Evolutionary conservation across 192 early-diverging fungal species (phyloP).

Genomic region (Rhizophagus sp.): DNA sequence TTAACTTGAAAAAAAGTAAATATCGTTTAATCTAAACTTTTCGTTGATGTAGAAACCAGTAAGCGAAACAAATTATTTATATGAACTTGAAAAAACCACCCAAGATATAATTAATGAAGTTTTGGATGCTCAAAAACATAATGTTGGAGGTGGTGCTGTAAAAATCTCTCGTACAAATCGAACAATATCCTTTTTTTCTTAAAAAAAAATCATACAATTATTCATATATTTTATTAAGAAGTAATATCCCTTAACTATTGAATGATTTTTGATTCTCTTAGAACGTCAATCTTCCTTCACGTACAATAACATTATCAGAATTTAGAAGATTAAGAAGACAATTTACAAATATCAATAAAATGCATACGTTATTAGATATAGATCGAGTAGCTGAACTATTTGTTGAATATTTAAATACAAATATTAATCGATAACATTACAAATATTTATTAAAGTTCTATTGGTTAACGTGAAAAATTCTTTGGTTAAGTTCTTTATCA

Average conservation of each 20-base stretch:
- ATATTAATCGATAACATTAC: conserved; percentile 47
- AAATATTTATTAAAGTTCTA: no score
- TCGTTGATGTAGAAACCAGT: conserved; percentile 67
- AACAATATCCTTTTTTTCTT: conserved; percentile 39
- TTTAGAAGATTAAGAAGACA: conserved; percentile 78
- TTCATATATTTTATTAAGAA: background rate
- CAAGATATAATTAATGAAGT: conserved; percentile 77
- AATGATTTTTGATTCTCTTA: conserved; percentile 31
- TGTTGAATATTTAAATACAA: conserved; percentile 92
- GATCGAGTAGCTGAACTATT: conserved; percentile 78
- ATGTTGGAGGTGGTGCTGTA: conserved; percentile 54
- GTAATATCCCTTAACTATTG: conserved; percentile 31
- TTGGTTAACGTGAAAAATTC: no score
- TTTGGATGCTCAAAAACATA: conserved; percentile 75
- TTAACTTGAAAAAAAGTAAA: no score
- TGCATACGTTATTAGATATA: conserved; percentile 71
- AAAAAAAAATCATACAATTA: background rate
- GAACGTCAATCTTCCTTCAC: conserved; percentile 63
- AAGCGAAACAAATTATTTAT: conserved; percentile 87
- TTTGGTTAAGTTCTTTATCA: no score
- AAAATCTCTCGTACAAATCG: conserved; percentile 54
- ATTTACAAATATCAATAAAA: conserved; percentile 87
- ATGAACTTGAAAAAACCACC: conserved; percentile 84
- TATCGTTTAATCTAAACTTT: background rate
- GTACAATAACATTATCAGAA: conserved; percentile 76